These are phyloP conservation scores for Mortierella hygrophila DNA, from an alignment of 192 early-diverging fungal genomes.

Conservation along the genomic window DNA sequence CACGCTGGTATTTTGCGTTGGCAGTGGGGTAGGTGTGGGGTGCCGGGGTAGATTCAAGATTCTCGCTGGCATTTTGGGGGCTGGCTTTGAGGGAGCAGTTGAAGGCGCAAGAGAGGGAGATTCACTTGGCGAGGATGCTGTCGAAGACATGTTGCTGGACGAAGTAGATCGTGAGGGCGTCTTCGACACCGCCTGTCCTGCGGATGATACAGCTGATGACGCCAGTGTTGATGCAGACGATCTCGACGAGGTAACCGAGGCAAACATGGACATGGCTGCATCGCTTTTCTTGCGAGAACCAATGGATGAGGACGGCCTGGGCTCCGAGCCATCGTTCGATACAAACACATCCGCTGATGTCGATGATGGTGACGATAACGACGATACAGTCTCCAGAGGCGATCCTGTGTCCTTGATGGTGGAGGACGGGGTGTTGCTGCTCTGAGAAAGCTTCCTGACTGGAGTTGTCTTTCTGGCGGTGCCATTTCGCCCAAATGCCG, in stretches of 20 bases:
- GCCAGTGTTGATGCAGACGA: background rate
- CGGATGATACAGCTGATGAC: background rate
- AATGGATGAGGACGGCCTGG: background rate
- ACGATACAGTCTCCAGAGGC: background rate
- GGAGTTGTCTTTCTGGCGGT: background rate
- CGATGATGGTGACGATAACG: background rate
- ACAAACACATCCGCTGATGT: background rate
- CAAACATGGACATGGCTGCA: background rate
- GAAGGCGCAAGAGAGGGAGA: background rate
- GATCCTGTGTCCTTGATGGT: slow-evolving; percentile 4
- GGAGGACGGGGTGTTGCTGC: background rate
- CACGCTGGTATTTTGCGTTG: background rate
- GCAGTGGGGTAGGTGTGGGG: background rate
- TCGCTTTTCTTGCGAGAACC: background rate
- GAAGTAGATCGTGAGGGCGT: background rate
- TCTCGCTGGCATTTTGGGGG: background rate
- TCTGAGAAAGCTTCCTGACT: background rate
- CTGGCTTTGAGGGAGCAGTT: background rate
- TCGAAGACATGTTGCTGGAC: background rate
- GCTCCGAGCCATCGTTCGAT: background rate
- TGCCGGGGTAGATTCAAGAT: background rate
- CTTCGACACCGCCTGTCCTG: background rate
- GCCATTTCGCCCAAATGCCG: slow-evolving; percentile 15
- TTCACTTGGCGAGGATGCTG: background rate
- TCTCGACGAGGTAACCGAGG: background rate